A percentile compares a stretch with the other conserved stretches of the same genome.
Evolutionary conservation across 352 stramenopile genomes (phyloP).

Genomic region (Pythium phragmiticola): DNA sequence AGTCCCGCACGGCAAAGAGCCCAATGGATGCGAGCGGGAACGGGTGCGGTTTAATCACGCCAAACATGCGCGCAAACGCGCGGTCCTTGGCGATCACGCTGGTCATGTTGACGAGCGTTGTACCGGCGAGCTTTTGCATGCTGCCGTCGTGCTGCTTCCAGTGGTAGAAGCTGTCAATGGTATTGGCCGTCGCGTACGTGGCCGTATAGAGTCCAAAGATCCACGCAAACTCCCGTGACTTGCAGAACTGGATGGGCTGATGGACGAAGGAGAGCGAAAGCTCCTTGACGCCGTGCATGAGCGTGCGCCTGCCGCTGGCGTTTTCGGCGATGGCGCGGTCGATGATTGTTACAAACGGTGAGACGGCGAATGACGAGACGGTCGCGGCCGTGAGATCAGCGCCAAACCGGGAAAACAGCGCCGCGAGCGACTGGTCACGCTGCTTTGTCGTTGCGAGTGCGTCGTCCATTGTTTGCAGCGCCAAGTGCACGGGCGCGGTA

Average conservation of each 20-base stretch:
- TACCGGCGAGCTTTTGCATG: slow-evolving; percentile 46
- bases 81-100: slow-evolving; percentile 60
- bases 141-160: slow-evolving; percentile 31
- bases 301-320: slow-evolving; percentile 34
- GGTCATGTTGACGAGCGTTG: slow-evolving; percentile 60
- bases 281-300: slow-evolving; percentile 34
- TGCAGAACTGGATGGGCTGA: slow-evolving; percentile 46
- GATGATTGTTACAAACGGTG: slow-evolving; percentile 47
- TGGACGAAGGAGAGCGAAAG: slow-evolving; percentile 30
- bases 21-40: slow-evolving; percentile 47
- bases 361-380: slow-evolving; percentile 35
- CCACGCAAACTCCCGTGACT: slow-evolving; percentile 49
- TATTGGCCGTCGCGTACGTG: slow-evolving; percentile 61
- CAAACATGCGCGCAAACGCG: slow-evolving; percentile 66
- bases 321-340: slow-evolving; percentile 59
- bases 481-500: slow-evolving; percentile 16
- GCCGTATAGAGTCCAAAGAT: slow-evolving; percentile 63
- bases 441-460: slow-evolving; percentile 12
- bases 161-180: slow-evolving; percentile 53
- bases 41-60: slow-evolving; percentile 37
- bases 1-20: slow-evolving; percentile 54
- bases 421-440: slow-evolving; percentile 6
- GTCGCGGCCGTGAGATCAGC: slow-evolving; percentile 30
- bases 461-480: slow-evolving; percentile 31
- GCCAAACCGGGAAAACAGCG: slow-evolving; percentile 28